These are phyloP conservation scores for Neurospora sp. DNA, from an alignment of 495 filamentous ascomycete genomes.

Conservation along the genomic window DNA sequence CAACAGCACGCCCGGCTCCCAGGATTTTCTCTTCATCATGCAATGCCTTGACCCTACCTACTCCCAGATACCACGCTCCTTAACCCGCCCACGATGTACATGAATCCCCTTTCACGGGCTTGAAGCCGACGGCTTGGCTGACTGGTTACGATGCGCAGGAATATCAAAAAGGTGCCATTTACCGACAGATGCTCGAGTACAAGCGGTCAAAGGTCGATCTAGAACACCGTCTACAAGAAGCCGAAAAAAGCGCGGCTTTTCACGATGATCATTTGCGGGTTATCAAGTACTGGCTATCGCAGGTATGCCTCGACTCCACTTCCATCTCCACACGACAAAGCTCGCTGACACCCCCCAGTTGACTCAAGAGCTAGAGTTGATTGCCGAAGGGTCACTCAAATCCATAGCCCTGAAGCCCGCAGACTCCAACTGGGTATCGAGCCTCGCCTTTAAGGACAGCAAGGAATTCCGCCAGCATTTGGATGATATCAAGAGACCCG, in stretches of 20 bases:
- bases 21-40: slow-evolving; percentile 16
- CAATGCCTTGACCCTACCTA: slow-evolving; percentile 12
- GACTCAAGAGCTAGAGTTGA: slow-evolving; percentile 72
- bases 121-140: slow-evolving; percentile 22
- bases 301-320: slow-evolving; percentile 47
- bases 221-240: slow-evolving; percentile 64
- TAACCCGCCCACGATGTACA: slow-evolving; percentile 19
- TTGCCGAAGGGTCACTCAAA: slow-evolving; percentile 45
- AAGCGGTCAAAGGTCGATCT: slow-evolving; percentile 76
- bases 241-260: slow-evolving; percentile 61
- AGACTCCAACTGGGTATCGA: slow-evolving; percentile 45
- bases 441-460: slow-evolving; percentile 53
- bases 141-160: slow-evolving; percentile 43
- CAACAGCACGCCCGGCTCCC: slow-evolving; percentile 26
- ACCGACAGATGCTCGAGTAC: slow-evolving; percentile 94
- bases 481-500: slow-evolving; percentile 39
- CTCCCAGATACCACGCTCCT: slow-evolving; percentile 11
- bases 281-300: slow-evolving; percentile 83
- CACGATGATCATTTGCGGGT: slow-evolving; percentile 88
- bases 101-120: slow-evolving; percentile 11
- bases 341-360: slow-evolving; percentile 46
- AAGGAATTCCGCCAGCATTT: slow-evolving; percentile 73
- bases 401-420: slow-evolving; percentile 28
- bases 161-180: slow-evolving; percentile 96
- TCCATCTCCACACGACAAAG: slow-evolving; percentile 12